A percentile compares a stretch with the other conserved stretches of the same genome.
Conservation (phyloP, 495 filamentous ascomycete genomes). For the Darksidea phi region DNA sequence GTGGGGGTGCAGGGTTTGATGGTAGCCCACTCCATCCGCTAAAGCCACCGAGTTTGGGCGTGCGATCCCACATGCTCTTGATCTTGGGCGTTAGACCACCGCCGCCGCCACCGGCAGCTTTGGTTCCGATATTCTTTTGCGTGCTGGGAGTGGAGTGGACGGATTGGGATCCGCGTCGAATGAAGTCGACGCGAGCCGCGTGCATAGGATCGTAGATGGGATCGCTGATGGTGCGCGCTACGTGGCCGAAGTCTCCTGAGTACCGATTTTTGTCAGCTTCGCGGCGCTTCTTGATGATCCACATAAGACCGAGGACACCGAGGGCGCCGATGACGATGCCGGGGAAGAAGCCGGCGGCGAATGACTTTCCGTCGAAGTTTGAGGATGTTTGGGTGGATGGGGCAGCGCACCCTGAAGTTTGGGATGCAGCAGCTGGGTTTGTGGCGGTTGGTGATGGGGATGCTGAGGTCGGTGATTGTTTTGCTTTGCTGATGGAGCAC, state of each 20-base stretch:
- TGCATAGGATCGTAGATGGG: conserved; percentile 52
- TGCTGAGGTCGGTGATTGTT: conserved; percentile 30
- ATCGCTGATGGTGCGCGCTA: conserved; percentile 53
- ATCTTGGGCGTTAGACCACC: conserved; percentile 36
- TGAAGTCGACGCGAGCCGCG: conserved; percentile 59
- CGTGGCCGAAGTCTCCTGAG: conserved; percentile 46
- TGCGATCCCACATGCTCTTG: conserved; percentile 24
- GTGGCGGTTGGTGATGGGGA: conserved; percentile 41
- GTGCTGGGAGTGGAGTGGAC: conserved; percentile 11
- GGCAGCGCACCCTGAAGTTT: conserved; percentile 29
- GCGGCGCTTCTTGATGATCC: conserved; percentile 48
- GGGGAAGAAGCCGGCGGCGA: conserved; percentile 64
- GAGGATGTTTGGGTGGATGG: conserved; percentile 29
- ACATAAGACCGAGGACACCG: conserved; percentile 46
- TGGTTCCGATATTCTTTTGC: conserved; percentile 15
- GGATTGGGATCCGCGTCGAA: conserved; percentile 41
- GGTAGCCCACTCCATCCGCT: not conserved
- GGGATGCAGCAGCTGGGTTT: conserved; percentile 45
- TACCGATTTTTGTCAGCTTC: conserved; percentile 36
- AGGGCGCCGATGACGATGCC: conserved; percentile 58
- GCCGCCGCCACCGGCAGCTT: not conserved
- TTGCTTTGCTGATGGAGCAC: conserved; percentile 30
- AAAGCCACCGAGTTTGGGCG: conserved; percentile 19
- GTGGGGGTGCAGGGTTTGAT: not conserved
- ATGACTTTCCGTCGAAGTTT: conserved; percentile 53